These are phyloP conservation scores for Hemisphaericaspora nanyangensis DNA, from an alignment of 805 yeast species.

Conservation along the genomic window DNA sequence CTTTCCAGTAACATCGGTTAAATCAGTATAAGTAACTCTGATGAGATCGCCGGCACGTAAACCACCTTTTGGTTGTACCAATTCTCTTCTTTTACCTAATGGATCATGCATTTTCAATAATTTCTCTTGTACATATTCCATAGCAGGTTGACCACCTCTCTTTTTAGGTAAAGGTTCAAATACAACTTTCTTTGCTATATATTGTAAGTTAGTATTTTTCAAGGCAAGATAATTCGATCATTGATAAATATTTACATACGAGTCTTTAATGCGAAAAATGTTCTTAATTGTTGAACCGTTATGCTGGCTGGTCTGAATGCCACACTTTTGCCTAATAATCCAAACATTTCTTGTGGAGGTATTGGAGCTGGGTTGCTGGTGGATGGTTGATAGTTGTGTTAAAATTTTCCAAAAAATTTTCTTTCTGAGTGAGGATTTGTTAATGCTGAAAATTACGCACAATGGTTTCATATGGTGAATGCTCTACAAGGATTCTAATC, in stretches of 20 bases:
- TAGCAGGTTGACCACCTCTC: conserved; percentile 43
- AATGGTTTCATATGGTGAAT: no score
- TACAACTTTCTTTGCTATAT: conserved; percentile 25
- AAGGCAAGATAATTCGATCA: background rate
- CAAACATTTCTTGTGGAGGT: no score
- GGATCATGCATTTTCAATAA: conserved; percentile 65
- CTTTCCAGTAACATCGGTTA: conserved; percentile 72
- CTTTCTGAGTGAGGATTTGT: conserved; percentile 4
- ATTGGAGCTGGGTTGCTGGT: no score
- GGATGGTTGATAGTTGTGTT: no score
- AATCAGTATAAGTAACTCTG: conserved; percentile 64
- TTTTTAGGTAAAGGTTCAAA: conserved; percentile 49
- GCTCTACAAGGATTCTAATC: no score
- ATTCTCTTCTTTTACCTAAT: conserved; percentile 44
- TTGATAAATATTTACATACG: conserved; percentile 2
- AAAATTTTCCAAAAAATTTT: conserved; percentile 2
- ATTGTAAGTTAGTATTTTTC: background rate
- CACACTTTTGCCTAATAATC: background rate
- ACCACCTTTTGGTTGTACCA: conserved; percentile 26
- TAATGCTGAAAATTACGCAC: conserved; percentile 9
- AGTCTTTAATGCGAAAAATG: conserved; percentile 2
- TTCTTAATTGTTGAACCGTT: conserved; percentile 2
- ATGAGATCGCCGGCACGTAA: conserved; percentile 81
- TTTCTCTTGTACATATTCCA: conserved; percentile 46
- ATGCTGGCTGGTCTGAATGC: conserved; percentile 1